A percentile compares a stretch with the other conserved stretches of the same genome.
Conservation (phyloP, 306 rosid genomes). For the Inga oerstediana region DNA sequence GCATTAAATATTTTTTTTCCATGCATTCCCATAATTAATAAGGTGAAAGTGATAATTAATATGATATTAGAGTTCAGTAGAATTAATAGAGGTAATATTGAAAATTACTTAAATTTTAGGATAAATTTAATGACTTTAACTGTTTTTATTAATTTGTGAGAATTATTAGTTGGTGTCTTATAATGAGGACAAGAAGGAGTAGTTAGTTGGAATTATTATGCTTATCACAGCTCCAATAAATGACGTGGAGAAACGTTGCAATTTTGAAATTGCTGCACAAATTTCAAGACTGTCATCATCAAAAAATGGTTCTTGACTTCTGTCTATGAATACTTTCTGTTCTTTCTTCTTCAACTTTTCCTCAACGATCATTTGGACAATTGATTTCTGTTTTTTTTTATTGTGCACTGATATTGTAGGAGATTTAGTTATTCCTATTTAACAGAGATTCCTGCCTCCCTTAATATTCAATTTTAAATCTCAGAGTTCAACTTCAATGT, state of each 20-base stretch:
- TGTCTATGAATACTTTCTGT: constrained; percentile 49
- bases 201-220: constrained; percentile 31
- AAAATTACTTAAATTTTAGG: too few species aligned
- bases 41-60: too few species aligned
- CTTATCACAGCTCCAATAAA: constrained; percentile 70
- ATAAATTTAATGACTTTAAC: too few species aligned
- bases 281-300: constrained; percentile 69
- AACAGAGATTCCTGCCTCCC: background rate
- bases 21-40: too few species aligned
- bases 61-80: too few species aligned
- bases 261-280: constrained; percentile 91
- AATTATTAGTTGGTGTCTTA: too few species aligned
- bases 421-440: background rate
- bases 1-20: too few species aligned
- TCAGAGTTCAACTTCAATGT: background rate
- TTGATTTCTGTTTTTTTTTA: background rate
- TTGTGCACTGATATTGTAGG: background rate
- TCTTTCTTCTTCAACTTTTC: constrained; percentile 9
- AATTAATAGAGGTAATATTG: too few species aligned
- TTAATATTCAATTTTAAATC: background rate
- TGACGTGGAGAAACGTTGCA: constrained; percentile 96
- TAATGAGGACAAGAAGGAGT: too few species aligned
- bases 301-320: constrained; percentile 80
- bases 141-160: too few species aligned
- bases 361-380: background rate